Percentiles rank a stretch among this genome's conserved stretches.
Conservation (phyloP, 164 flowering plant species). For the Magnolia officinalis region DNA sequence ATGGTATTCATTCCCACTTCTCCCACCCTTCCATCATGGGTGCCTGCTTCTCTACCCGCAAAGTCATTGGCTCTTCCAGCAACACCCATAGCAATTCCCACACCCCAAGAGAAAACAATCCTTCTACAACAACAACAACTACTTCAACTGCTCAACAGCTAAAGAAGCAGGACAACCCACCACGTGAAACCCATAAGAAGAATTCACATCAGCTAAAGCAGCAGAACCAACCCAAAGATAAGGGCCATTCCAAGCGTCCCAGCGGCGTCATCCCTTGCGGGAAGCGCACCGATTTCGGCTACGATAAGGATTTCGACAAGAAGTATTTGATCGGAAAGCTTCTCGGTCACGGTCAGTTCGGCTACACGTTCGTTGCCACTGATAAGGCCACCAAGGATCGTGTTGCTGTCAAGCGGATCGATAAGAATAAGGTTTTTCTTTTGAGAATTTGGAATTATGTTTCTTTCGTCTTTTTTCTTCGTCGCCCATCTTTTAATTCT, state of each 20-base stretch:
- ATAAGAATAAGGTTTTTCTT: slow-evolving; percentile 73
- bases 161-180: slow-evolving; percentile 8
- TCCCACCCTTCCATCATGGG: slow-evolving; percentile 49
- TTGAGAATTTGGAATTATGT: background rate
- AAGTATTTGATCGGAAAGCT: slow-evolving; percentile 73
- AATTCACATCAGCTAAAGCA: background rate
- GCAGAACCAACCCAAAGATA: slow-evolving; percentile 22
- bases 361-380: slow-evolving; percentile 84
- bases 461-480: background rate
- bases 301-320: slow-evolving; percentile 63
- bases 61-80: slow-evolving; percentile 70
- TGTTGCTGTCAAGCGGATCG: slow-evolving; percentile 91
- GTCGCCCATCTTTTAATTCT: background rate
- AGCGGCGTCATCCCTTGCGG: slow-evolving; percentile 61
- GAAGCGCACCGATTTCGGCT: slow-evolving; percentile 88
- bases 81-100: slow-evolving; percentile 15
- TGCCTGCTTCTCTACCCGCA: slow-evolving; percentile 64
- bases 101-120: slow-evolving; percentile 10
- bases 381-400: slow-evolving; percentile 78
- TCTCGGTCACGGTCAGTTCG: slow-evolving; percentile 95
- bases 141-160: slow-evolving; percentile 12
- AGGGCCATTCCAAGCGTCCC: slow-evolving; percentile 27
- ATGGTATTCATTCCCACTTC: background rate
- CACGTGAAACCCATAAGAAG: background rate
- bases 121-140: slow-evolving; percentile 8